Evolutionary conservation across 306 rosid genomes (phyloP).

Genomic region (Gastrolobium villosum): DNA sequence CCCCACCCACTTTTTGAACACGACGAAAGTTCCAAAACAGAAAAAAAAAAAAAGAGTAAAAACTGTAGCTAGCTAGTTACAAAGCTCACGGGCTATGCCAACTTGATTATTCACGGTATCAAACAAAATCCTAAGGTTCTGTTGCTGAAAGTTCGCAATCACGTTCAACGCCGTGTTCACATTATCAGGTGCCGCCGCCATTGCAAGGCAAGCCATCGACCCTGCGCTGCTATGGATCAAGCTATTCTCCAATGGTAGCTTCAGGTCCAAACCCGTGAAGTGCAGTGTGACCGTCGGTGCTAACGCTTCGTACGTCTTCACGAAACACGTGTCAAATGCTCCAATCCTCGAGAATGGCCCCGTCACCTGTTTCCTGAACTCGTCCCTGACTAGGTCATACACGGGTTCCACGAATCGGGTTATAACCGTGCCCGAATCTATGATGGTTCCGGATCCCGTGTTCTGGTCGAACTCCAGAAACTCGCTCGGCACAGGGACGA

Average conservation of each 20-base stretch:
- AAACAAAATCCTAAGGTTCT: slow-evolving; percentile 86
- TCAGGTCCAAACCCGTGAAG: slow-evolving; percentile 70
- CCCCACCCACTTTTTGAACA: slow-evolving; percentile 11
- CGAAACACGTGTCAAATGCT: slow-evolving; percentile 87
- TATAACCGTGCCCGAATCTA: slow-evolving; percentile 89
- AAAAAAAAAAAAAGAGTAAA: neutral
- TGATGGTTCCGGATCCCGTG: slow-evolving; percentile 86
- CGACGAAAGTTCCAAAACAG: slow-evolving; percentile 19
- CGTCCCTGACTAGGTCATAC: slow-evolving; percentile 76
- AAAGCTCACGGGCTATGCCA: slow-evolving; percentile 91
- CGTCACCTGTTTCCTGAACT: slow-evolving; percentile 77
- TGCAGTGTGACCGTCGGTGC: slow-evolving; percentile 70
- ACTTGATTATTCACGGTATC: slow-evolving; percentile 75
- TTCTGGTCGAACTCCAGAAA: slow-evolving; percentile 62
- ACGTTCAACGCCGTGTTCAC: slow-evolving; percentile 91
- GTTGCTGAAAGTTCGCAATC: slow-evolving; percentile 93
- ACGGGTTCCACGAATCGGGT: slow-evolving; percentile 78
- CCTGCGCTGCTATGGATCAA: slow-evolving; percentile 93
- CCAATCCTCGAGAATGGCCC: slow-evolving; percentile 78
- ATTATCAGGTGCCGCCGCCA: slow-evolving; percentile 86
- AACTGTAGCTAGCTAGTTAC: slow-evolving; percentile 58
- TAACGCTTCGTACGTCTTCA: slow-evolving; percentile 55
- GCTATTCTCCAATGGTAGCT: slow-evolving; percentile 76
- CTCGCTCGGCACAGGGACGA: slow-evolving; percentile 55
- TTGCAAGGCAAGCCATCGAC: slow-evolving; percentile 82